Base-by-base conservation (phyloP, 129 eudicot genomes). In the carrot (Daucus carota) region DNA sequence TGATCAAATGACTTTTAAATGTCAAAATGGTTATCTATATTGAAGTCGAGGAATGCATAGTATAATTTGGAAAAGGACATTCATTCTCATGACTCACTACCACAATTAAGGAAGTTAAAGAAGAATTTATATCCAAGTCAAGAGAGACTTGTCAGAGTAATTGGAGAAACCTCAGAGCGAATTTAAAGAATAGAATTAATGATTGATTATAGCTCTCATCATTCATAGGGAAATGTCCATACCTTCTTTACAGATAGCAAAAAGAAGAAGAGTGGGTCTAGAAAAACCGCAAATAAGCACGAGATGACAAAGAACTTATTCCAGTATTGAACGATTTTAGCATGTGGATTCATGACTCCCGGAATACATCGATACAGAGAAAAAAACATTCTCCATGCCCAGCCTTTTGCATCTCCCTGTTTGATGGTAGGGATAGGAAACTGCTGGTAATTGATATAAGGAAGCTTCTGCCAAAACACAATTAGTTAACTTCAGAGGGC, bases 191-290 rank as follows among this genome's bases (percentile, higher is more conserved):
- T 72, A 73, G 33, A 36, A n/a, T 8, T 60, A 17, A 29, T 5
- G 29, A 3, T 20, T 9, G 22, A 26, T 52, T 59, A 41, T 28
- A 73, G n/a, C 38, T 33, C 0, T 14, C 34, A 18, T 5, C 50
- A 33, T 40, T 22, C 57, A 77, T 77, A 43, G 28, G 8, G 72
- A 78, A 73, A 41, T 29, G 52, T 22, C 16, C 45, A 76, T 85
- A 90, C 96, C 93, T 90, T 34, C 38, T 65, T 50, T 13, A 62
- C 85, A 3, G 82, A 83, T 32, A 92, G 82, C 83, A 88, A 72
- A 81, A 82, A 88, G 84, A 88, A 88, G 92, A 93, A 93, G 44
- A 93, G 44, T 4, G 98, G 98, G 79, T 93, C 98, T 40, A 90
- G 26, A 81, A 93, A 90, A 36, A 90, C 81, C 32, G 96, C 87